Percentiles rank a stretch among this genome's conserved stretches.
Evolutionary conservation across 2,329 filamentous ascomycete species (phyloP).

Genomic region (Myriosclerotinia scirpicola): DNA sequence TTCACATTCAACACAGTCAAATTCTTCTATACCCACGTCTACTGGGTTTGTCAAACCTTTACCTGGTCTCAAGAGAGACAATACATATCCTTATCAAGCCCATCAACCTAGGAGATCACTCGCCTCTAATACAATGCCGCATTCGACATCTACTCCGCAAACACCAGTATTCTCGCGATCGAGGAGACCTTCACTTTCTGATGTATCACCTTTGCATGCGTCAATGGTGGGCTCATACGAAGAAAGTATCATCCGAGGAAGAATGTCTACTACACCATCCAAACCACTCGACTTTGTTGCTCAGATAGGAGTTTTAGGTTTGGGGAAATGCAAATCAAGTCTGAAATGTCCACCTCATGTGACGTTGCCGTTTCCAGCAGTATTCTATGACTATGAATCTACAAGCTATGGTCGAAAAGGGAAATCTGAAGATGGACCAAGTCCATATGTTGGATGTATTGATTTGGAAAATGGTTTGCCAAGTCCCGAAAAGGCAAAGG

Average conservation of each 20-base stretch:
- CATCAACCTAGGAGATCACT: slow-evolving; percentile 77
- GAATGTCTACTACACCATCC: slow-evolving; percentile 96
- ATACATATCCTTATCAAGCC: slow-evolving; percentile 69
- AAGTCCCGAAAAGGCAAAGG: slow-evolving; percentile 48
- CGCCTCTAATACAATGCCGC: slow-evolving; percentile 55
- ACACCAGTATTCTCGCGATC: slow-evolving; percentile 53
- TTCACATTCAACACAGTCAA: slow-evolving; percentile 51
- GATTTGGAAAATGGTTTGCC: slow-evolving; percentile 81
- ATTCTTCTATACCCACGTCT: slow-evolving; percentile 41
- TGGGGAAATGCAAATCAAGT: slow-evolving; percentile 82
- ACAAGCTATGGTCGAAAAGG: slow-evolving; percentile 59
- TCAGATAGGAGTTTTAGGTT: slow-evolving; percentile 89
- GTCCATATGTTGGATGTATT: slow-evolving; percentile 91
- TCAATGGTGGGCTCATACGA: slow-evolving; percentile 98
- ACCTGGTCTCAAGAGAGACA: slow-evolving; percentile 56
- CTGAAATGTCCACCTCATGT: slow-evolving; percentile 88
- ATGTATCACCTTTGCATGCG: slow-evolving; percentile 76
- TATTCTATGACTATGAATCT: slow-evolving; percentile 89
- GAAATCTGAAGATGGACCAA: slow-evolving; percentile 79
- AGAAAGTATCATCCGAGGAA: slow-evolving; percentile 88
- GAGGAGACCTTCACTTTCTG: slow-evolving; percentile 71
- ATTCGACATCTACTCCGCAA: slow-evolving; percentile 47
- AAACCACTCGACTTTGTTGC: slow-evolving; percentile 90
- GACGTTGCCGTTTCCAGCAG: slow-evolving; percentile 85
- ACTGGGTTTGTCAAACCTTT: slow-evolving; percentile 48